These are phyloP conservation scores for Avena insularis DNA, from an alignment of 176 grass and related monocot species.

Conservation along the genomic window DNA sequence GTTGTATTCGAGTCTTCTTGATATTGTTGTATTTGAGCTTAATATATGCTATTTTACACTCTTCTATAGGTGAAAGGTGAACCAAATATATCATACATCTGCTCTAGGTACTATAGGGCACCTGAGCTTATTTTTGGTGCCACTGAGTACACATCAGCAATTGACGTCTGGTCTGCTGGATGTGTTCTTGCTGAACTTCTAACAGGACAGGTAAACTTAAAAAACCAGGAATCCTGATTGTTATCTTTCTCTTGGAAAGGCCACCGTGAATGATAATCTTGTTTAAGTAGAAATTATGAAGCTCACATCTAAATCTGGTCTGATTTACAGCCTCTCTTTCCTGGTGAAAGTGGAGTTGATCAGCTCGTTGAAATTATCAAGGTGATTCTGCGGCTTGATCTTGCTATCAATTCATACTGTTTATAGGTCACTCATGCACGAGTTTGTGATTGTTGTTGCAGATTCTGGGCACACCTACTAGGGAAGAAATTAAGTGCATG, in stretches of 20 bases:
- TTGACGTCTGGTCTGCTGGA: constrained; percentile 83
- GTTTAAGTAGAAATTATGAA: background rate
- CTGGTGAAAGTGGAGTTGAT: constrained; percentile 78
- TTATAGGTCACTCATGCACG: background rate
- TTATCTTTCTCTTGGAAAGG: constrained; percentile 29
- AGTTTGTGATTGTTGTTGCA: constrained; percentile 30
- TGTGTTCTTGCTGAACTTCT: constrained; percentile 79
- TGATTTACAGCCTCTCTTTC: constrained; percentile 72
- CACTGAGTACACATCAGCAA: constrained; percentile 76
- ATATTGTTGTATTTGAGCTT: constrained; percentile 6
- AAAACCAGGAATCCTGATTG: background rate
- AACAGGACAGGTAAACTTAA: constrained; percentile 57
- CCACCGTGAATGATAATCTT: background rate
- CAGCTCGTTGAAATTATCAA: constrained; percentile 87
- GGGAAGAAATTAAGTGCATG: constrained; percentile 99
- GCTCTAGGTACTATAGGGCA: constrained; percentile 79
- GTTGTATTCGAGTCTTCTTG: constrained; percentile 11
- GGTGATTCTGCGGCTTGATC: constrained; percentile 45
- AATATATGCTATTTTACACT: constrained; percentile 18
- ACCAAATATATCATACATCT: constrained; percentile 84
- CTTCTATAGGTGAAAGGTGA: constrained; percentile 66
- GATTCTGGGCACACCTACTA: constrained; percentile 92
- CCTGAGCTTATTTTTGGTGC: constrained; percentile 88
- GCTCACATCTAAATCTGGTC: constrained; percentile 33
- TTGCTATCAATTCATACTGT: background rate